These are phyloP conservation scores for Pichia deserticola DNA, from an alignment of 805 yeast species.

Conservation along the genomic window DNA sequence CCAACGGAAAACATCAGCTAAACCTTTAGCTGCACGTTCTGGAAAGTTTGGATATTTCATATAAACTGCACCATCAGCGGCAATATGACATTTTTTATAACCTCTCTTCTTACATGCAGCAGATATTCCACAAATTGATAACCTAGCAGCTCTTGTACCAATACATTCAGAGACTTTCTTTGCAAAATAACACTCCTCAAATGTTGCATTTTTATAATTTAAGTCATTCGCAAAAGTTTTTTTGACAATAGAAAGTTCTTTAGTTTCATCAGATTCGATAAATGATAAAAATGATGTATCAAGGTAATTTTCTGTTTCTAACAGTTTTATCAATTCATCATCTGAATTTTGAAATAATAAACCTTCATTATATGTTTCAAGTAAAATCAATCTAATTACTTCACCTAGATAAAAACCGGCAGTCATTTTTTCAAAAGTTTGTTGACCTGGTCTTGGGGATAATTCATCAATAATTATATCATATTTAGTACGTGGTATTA, in stretches of 20 bases:
- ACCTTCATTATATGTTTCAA: conserved; percentile 64
- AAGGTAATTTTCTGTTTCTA: conserved; percentile 62
- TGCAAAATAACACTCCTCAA: conserved; percentile 75
- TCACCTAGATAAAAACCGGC: conserved; percentile 97
- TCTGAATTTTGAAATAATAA: conserved; percentile 50
- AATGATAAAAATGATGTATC: conserved; percentile 86
- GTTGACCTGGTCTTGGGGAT: conserved; percentile 97
- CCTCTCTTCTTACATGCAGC: conserved; percentile 90
- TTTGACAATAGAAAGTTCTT: conserved; percentile 70
- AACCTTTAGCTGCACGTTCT: conserved; percentile 86
- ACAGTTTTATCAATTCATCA: conserved; percentile 50
- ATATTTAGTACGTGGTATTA: conserved; percentile 85
- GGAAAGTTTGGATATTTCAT: conserved; percentile 92
- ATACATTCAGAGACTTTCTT: conserved; percentile 79
- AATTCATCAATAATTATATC: conserved; percentile 76
- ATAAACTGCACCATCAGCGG: conserved; percentile 96
- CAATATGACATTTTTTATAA: conserved; percentile 73
- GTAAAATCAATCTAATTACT: conserved; percentile 69
- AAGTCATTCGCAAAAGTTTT: conserved; percentile 56
- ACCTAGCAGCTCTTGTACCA: conserved; percentile 91
- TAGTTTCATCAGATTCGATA: conserved; percentile 86
- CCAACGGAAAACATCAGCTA: conserved; percentile 92
- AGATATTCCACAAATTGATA: conserved; percentile 93
- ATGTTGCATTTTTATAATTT: conserved; percentile 53
- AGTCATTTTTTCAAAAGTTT: conserved; percentile 95